phyloP scores from a whole-genome alignment of 176 grass and related monocot species.

The Canna indica region DNA sequence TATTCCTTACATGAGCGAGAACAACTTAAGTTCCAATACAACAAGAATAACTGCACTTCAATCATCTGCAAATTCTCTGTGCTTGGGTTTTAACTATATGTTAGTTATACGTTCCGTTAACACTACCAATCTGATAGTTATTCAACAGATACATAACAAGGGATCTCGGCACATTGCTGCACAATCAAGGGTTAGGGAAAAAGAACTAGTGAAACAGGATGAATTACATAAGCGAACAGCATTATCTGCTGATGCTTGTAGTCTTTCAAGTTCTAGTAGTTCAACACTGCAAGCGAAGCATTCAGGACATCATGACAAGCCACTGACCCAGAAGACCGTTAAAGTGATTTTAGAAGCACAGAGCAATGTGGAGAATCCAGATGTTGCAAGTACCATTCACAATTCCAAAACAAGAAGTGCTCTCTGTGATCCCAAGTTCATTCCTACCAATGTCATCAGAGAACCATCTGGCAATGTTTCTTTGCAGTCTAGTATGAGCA shows the following conservation, averaged over 20 bases:
- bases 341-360: slow-evolving; percentile 54
- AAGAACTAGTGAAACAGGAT: slow-evolving; percentile 42
- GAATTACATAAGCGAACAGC: slow-evolving; percentile 61
- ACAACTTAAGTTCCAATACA: not conserved
- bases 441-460: slow-evolving; percentile 13
- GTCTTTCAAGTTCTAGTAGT: slow-evolving; percentile 21
- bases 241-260: slow-evolving; percentile 34
- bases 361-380: slow-evolving; percentile 27
- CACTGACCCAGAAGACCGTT: slow-evolving; percentile 44
- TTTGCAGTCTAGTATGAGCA: slow-evolving; percentile 9
- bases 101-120: not conserved
- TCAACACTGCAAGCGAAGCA: not conserved
- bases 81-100: not conserved
- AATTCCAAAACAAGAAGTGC: slow-evolving; percentile 18
- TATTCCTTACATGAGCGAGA: not conserved
- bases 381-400: slow-evolving; percentile 15
- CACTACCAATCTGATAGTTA: slow-evolving; percentile 5
- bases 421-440: not conserved
- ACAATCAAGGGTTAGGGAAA: slow-evolving; percentile 33
- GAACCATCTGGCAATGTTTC: slow-evolving; percentile 2
- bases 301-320: slow-evolving; percentile 29
- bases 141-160: slow-evolving; percentile 69
- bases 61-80: not conserved
- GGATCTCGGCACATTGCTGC: slow-evolving; percentile 59
- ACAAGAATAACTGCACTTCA: not conserved